phyloP scores from a whole-genome alignment of 257 asterid species.

The Nicotiana noctiflora region DNA sequence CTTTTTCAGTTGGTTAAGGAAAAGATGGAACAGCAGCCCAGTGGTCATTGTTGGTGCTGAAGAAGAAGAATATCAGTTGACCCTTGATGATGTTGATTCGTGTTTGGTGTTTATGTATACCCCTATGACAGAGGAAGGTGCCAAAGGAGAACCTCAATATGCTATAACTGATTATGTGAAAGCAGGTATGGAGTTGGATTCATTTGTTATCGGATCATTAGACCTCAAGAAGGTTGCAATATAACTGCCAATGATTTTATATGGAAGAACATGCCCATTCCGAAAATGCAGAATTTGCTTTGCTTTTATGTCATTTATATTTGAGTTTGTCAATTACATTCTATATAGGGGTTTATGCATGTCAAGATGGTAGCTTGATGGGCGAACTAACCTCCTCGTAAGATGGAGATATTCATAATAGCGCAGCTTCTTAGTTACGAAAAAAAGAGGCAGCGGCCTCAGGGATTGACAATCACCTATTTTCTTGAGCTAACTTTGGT shows the following conservation, averaged over 20 bases:
- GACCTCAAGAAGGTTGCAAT: not conserved
- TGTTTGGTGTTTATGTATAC: slow-evolving; percentile 95
- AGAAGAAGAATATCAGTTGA: slow-evolving; percentile 72
- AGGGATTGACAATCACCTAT: not conserved
- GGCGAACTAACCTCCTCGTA: not conserved
- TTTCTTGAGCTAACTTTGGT: not conserved
- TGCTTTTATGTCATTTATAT: not conserved
- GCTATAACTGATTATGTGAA: slow-evolving; percentile 89
- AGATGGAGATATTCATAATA: not conserved
- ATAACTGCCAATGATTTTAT: not conserved
- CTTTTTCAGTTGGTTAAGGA: slow-evolving; percentile 75
- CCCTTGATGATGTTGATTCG: slow-evolving; percentile 73
- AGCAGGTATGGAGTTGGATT: slow-evolving; percentile 49
- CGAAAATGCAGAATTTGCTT: not conserved
- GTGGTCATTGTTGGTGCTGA: slow-evolving; percentile 87
- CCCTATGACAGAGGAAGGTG: slow-evolving; percentile 89
- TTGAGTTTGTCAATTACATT: not conserved
- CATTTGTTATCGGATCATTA: not conserved
- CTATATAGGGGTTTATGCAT: not conserved
- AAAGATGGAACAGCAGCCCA: slow-evolving; percentile 88
- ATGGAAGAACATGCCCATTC: not conserved
- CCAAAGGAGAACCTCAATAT: slow-evolving; percentile 97
- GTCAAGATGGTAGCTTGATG: slow-evolving; percentile 3
- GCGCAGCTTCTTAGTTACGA: not conserved
- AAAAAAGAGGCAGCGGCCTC: not conserved